A percentile compares a stretch with the other conserved stretches of the same genome.
These are phyloP conservation scores for Cytospora schulzeri DNA, from an alignment of 2,329 filamentous ascomycete species.

Conservation along the genomic window DNA sequence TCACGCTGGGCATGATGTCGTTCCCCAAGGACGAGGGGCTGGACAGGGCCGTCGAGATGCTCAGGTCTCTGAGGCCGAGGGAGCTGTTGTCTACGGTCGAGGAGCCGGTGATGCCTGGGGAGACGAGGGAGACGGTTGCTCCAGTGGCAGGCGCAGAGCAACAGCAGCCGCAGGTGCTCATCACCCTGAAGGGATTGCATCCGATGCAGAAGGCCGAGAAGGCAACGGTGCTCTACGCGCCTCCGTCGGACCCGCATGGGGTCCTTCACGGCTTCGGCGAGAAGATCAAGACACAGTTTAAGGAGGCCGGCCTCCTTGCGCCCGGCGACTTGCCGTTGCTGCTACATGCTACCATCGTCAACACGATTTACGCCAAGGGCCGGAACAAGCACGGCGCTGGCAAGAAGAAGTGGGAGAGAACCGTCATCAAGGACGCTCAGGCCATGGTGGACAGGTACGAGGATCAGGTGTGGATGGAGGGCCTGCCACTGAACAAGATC, in stretches of 20 bases:
- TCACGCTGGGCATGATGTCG: constrained; percentile 86
- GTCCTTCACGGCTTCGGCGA: constrained; percentile 60
- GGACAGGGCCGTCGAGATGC: constrained; percentile 44
- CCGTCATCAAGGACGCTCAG: constrained; percentile 55
- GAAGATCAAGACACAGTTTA: constrained; percentile 56
- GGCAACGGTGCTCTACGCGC: constrained; percentile 67
- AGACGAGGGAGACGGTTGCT: constrained; percentile 8
- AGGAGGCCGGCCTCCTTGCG: constrained; percentile 56
- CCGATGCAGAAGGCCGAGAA: constrained; percentile 61
- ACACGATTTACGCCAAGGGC: constrained; percentile 74
- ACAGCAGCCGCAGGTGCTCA: constrained; percentile 35
- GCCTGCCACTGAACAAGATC: constrained; percentile 68
- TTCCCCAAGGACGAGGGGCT: constrained; percentile 55
- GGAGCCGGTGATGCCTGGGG: constrained; percentile 24
- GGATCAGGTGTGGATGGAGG: constrained; percentile 70
- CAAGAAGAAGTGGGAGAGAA: constrained; percentile 37
- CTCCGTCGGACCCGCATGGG: constrained; percentile 56
- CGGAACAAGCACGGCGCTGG: constrained; percentile 31
- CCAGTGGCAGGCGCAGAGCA: constrained; percentile 10
- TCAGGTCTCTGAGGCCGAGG: constrained; percentile 42
- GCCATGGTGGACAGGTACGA: constrained; percentile 61
- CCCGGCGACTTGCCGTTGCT: constrained; percentile 65
- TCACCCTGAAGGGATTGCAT: constrained; percentile 57
- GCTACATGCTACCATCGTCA: constrained; percentile 83
- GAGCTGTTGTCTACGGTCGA: constrained; percentile 41